A percentile compares a stretch with the other conserved stretches of the same genome.
These are phyloP conservation scores for Dittrichia graveolens DNA, from an alignment of 129 eudicot genomes.

Conservation along the genomic window DNA sequence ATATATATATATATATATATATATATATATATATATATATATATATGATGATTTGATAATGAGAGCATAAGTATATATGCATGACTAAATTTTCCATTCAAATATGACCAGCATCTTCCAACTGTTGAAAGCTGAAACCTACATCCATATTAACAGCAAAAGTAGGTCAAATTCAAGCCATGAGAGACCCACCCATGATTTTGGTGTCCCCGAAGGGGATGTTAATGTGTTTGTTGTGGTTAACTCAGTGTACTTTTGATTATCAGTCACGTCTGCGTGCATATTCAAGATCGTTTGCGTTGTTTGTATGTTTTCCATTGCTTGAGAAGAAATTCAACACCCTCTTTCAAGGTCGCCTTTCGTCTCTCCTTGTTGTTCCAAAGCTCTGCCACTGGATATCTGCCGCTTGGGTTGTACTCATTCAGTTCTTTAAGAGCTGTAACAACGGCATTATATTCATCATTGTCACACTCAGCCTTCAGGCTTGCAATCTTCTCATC, in stretches of 20 bases:
- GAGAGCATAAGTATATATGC: too few relatives aligned
- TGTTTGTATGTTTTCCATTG: slow-evolving; percentile 23
- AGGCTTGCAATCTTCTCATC: slow-evolving; percentile 36
- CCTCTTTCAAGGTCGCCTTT: slow-evolving; percentile 40
- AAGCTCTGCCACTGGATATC: slow-evolving; percentile 46
- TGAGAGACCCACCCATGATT: too few relatives aligned
- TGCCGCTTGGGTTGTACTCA: slow-evolving; percentile 52
- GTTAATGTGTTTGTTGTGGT: background rate
- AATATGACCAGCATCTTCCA: too few relatives aligned
- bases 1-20: too few relatives aligned
- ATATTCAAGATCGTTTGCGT: slow-evolving; percentile 15
- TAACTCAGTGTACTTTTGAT: background rate
- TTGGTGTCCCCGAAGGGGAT: background rate
- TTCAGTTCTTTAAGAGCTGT: slow-evolving; percentile 44
- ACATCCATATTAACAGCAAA: slow-evolving; percentile 1
- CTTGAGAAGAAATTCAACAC: slow-evolving; percentile 28
- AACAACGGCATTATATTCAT: slow-evolving; percentile 36
- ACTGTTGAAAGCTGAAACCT: too few relatives aligned
- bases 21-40: too few relatives aligned
- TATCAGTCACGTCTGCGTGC: background rate
- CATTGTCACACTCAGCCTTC: slow-evolving; percentile 30
- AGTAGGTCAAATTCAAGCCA: background rate
- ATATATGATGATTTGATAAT: too few relatives aligned
- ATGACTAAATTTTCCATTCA: too few relatives aligned
- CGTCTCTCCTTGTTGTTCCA: slow-evolving; percentile 46